Evolutionary conservation across 2,329 filamentous ascomycete species (phyloP), one percentile per base, ranked within the genome.

Genomic region (Beauveria caledonica): DNA sequence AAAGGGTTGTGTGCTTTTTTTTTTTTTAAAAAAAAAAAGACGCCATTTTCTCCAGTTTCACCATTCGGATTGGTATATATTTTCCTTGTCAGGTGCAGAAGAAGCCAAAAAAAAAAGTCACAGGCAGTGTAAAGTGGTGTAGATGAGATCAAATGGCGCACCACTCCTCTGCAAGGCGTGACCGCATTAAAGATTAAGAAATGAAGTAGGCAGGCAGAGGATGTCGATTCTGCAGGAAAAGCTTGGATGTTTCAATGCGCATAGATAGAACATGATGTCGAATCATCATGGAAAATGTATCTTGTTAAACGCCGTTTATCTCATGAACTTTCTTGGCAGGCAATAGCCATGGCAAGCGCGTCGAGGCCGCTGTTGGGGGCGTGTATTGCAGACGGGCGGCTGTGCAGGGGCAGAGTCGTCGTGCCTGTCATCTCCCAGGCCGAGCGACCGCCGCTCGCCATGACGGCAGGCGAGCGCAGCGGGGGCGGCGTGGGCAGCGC

Each of bases 351-450:
- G 51, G 80, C 81, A 21, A 84, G 71, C 8, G 80, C 77, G 63
- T 84, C 81, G 5, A 84, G 75, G 21, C 80, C 81, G 62, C 77
- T 82, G 64, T 74, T 79, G n/a, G 74, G 74, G n/a, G 76, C 76
- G 62, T 76, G 72, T 3, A 68, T 67, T 7, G 72, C 66, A 13
- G 68, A 70, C 4, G 80, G 79, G n/a, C 78, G 77, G 63, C 69
- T 73, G 64, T 78, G 72, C 13, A 80, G 70, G 59, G 78, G 74
- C 1, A 76, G 65, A 36, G 33, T 36, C 58, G 78, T 77, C 36
- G 80, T 69, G 33, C 71, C 73, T 46, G 75, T 73, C 73, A 81
- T 73, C 61, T 81, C 78, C 79, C 78, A 81, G 45, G 75, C 70
- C 19, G 58, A 61, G 42, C 44, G 55, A 8, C 48, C 56, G 6